Evolutionary conservation across 2,329 filamentous ascomycete species (phyloP), one percentile per base, ranked within the genome.

Genomic region (Fusarium musae): DNA sequence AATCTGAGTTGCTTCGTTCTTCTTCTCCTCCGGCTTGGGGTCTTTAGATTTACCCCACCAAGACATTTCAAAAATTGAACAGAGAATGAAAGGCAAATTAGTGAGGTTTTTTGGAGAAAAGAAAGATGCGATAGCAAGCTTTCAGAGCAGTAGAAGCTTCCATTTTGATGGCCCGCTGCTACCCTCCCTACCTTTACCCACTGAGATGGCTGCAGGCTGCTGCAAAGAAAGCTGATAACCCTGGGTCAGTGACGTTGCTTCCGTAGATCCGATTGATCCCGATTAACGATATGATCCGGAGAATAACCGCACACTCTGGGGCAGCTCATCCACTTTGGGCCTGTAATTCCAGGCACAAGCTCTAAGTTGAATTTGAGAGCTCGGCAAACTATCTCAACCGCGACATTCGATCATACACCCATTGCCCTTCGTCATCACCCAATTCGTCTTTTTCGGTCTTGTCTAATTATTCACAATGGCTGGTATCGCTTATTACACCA

Each of bases 401-500:
- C 72, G 70, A 77, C 73, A 75, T 62, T 73, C 40, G 67, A 73
- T 69, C 74, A 77, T 75, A 75, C 69, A 71, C 72, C 79, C 77
- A 80, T 80, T 78, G 75, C 71, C 71, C 75, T 75, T 67, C 65
- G 50, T 60, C 47, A 79, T 74, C 72, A 77, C 77, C 76, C 73
- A 77, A 73, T 75, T 74, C 75, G 72, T 77, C 76, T 70, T 70
- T 70, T 75, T 70, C 66, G 69, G 58, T 72, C 64, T 63, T 67
- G 62, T 62, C 58, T 66, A 62, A 72, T 66, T 65, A 69, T 67
- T 75, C 75, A 80, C 64, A 77, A 84, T 84, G 82, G 82, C 81
- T 79, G 82, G 82, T 62, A 68, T 80, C 74, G 78, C 82, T 70
- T 80, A 80, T 74, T 91, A 90, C 85, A 85, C 80, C 75, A 84